Conservation (phyloP, 1,139 yeast genomes). For the Saccharomyces hybrid region DNA sequence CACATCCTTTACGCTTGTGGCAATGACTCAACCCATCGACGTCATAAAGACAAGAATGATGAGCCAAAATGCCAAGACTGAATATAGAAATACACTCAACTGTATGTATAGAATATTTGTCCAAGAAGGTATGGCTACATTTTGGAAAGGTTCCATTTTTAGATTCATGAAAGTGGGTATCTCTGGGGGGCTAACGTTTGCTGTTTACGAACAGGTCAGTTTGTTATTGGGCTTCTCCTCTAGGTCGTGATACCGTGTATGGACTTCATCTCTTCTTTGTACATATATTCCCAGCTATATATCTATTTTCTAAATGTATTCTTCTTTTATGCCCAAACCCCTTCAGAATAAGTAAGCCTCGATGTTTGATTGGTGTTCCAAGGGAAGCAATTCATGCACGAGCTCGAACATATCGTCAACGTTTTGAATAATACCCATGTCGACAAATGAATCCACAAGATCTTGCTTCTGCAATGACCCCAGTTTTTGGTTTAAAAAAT, state of each 20-base stretch:
- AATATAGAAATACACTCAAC: conserved; percentile 54
- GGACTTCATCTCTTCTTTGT: background rate
- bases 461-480: background rate
- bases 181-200: conserved; percentile 71
- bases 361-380: background rate
- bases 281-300: conserved; percentile 2
- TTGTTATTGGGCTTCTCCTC: conserved; percentile 1
- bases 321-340: too few species aligned
- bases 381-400: background rate
- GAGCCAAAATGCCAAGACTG: conserved; percentile 49
- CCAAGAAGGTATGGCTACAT: conserved; percentile 54
- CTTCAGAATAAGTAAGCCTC: background rate
- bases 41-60: conserved; percentile 86
- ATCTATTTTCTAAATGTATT: background rate
- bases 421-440: background rate
- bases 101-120: conserved; percentile 67
- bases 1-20: conserved; percentile 60
- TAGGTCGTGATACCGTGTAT: background rate
- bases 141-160: conserved; percentile 79
- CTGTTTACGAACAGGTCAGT: conserved; percentile 46
- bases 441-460: background rate
- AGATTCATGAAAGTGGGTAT: conserved; percentile 70
- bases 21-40: conserved; percentile 84
- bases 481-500: background rate
- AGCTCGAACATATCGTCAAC: background rate